Evolutionary conservation across 768 basidiomycete species (phyloP).

Genomic region (Leucocoprinus birnbaumii): DNA sequence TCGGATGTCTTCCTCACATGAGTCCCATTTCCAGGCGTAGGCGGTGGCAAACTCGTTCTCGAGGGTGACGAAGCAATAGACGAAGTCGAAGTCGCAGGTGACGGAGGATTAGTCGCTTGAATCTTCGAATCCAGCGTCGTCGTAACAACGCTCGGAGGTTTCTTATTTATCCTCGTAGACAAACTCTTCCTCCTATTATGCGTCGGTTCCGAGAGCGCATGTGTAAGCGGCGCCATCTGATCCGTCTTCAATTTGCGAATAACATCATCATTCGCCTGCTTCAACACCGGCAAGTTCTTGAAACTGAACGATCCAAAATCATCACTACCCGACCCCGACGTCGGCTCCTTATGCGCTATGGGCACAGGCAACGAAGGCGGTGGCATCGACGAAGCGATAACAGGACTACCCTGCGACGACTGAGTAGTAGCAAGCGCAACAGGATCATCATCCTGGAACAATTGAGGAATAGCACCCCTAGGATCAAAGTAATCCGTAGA

Average conservation of each 20-base stretch:
- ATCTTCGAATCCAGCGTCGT: conserved; percentile 62
- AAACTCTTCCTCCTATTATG: conserved; percentile 75
- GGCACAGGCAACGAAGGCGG: conserved; percentile 43
- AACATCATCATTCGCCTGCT: conserved; percentile 98
- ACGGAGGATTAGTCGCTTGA: conserved; percentile 76
- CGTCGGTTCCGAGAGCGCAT: conserved; percentile 65
- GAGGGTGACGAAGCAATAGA: conserved; percentile 91
- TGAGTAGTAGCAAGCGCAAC: conserved; percentile 51
- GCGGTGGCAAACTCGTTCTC: conserved; percentile 65
- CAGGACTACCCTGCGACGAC: conserved; percentile 44
- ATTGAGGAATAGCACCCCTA: conserved; percentile 85
- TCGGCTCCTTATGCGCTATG: conserved; percentile 36
- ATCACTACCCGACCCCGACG: conserved; percentile 61
- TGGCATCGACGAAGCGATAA: conserved; percentile 35
- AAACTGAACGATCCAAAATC: conserved; percentile 98
- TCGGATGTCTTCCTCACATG: conserved; percentile 90
- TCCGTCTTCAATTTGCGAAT: conserved; percentile 95
- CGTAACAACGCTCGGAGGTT: conserved; percentile 77
- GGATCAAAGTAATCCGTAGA: conserved; percentile 99
- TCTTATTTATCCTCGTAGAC: conserved; percentile 80
- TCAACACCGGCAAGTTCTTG: conserved; percentile 94
- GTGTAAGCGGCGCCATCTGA: conserved; percentile 74
- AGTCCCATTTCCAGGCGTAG: conserved; percentile 60
- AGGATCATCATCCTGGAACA: conserved; percentile 89
- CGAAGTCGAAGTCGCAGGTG: conserved; percentile 88